phyloP scores from a whole-genome alignment of 75 land plant species.

The Cupressus sempervirens region DNA sequence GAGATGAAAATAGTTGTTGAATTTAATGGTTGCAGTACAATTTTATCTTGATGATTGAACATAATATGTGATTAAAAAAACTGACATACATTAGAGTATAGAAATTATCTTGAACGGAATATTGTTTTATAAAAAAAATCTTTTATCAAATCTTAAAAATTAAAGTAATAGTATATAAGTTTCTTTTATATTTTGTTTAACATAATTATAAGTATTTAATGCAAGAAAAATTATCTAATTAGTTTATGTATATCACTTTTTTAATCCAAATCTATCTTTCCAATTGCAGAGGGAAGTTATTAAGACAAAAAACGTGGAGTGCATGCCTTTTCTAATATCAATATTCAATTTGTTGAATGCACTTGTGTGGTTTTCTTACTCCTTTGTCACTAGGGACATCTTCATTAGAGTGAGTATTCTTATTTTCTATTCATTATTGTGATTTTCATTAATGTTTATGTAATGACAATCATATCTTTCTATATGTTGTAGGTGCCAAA shows the following conservation, averaged over 20 bases:
- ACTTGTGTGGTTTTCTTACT: conserved; percentile 22
- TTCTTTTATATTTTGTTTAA: neutral
- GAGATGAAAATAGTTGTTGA: no score
- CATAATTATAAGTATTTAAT: neutral
- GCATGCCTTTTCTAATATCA: conserved; percentile 30
- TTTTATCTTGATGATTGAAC: no score
- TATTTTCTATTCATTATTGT: neutral
- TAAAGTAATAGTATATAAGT: neutral
- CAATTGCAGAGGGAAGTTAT: conserved; percentile 15
- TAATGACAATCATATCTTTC: neutral
- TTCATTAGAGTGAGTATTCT: conserved; percentile 21
- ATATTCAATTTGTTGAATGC: conserved; percentile 27
- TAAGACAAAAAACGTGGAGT: conserved; percentile 24
- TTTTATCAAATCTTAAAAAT: no score
- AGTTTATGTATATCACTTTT: neutral
- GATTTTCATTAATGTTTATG: neutral
- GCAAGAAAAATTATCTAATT: neutral
- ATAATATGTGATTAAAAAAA: no score
- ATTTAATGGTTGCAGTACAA: no score
- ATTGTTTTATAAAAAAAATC: no score
- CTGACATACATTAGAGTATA: no score
- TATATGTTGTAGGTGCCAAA: neutral
- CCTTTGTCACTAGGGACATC: conserved; percentile 24
- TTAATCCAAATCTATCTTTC: neutral
- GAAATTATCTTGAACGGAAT: no score